Base-by-base conservation (phyloP, 169 alveolate species). In the Cryptosporidium baileyi region DNA sequence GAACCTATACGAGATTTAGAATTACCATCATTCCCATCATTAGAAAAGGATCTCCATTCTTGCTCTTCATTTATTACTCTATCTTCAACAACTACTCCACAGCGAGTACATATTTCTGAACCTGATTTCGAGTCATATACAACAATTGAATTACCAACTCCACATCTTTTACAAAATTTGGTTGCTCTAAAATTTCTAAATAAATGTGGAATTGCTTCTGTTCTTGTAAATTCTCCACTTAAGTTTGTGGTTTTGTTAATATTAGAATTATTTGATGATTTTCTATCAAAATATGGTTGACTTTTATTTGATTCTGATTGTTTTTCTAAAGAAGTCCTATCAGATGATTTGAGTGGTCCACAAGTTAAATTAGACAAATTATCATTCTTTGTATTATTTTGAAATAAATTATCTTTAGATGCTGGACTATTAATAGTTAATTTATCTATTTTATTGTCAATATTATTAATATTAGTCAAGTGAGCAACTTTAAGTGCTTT, bases 1-100 rank as follows among this genome's bases (percentile, higher is more conserved):
- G 93, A 97, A 1, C 97, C 97, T 7, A 94, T 96, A 38, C 97
- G 91, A 61, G 92, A 93, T 30, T 94, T 80, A 36, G 93, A 96
- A 51, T 80, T 91, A 0, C 94, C 92, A 19, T 90, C 91, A 2
- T 93, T 91, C 15, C 95, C 96, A 45, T 61, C 93, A 65, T 52
- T 65, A 24, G 89, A 90, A 67, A 94, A 94, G 41, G 89, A 91
- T n/a, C 97, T 88, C 97, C 97, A 94, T 60, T 94, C 97, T 61
- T 94, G 96, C 61, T 94, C 96, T 15, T 94, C 97, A 13, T 93
- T 92, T 13, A 94, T 80, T 13, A 93, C 91, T 43, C 89, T 89
- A 60, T 79, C 89, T 62, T 94, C 97, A 34, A 95, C 88, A 17
- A 94, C 95, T 7, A 89, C 60, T 9, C 97, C 97, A 44, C 97